Evolutionary conservation across 768 basidiomycete genomes (phyloP).

Genomic region (Bullera alba): DNA sequence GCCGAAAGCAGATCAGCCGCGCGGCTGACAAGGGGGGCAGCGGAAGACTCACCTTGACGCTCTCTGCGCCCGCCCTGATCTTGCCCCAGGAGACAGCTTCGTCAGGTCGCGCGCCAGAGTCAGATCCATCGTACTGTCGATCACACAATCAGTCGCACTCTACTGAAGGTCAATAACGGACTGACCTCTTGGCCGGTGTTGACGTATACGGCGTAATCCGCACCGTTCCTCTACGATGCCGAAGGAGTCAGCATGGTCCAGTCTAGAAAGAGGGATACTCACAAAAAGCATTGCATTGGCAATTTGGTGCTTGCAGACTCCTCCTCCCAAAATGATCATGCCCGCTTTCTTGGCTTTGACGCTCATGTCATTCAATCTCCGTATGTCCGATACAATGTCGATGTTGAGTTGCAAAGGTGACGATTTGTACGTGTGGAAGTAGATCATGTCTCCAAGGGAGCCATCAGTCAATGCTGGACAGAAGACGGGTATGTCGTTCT

Average conservation of each 20-base stretch:
- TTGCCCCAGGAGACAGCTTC: slow-evolving; percentile 99
- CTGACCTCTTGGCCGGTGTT: slow-evolving; percentile 86
- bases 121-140: slow-evolving; percentile 81
- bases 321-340: slow-evolving; percentile 96
- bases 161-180: background rate
- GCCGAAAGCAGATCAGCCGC: no score
- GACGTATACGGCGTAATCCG: slow-evolving; percentile 94
- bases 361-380: slow-evolving; percentile 79
- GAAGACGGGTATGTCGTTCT: slow-evolving; percentile 98
- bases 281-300: slow-evolving; percentile 99
- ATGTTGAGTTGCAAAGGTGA: slow-evolving; percentile 65
- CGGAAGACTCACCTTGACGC: slow-evolving; percentile 46
- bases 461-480: slow-evolving; percentile 98
- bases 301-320: slow-evolving; percentile 98
- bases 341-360: slow-evolving; percentile 86
- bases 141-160: background rate
- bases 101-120: slow-evolving; percentile 92
- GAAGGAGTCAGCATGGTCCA: slow-evolving; percentile 8
- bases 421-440: slow-evolving; percentile 89
- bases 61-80: slow-evolving; percentile 64
- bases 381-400: slow-evolving; percentile 92
- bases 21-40: background rate
- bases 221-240: slow-evolving; percentile 75
- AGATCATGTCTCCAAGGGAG: slow-evolving; percentile 97
- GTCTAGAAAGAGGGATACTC: slow-evolving; percentile 27